Evolutionary conservation across 306 rosid genomes (phyloP).

Genomic region (Malus domestica): ASM211411v1 NC_041800.1:26064233-26064732

Average conservation of each 20-base stretch:
- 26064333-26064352: neutral
- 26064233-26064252: neutral
- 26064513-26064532: constrained; percentile 25
- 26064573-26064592: neutral
- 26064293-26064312: neutral
- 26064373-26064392: neutral
- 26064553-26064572: constrained; percentile 39
- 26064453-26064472: neutral
- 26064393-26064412: neutral
- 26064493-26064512: constrained; percentile 28
- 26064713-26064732: constrained; percentile 73
- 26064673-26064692: constrained; percentile 39
- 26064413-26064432: neutral
- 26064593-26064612: neutral
- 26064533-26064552: constrained; percentile 25
- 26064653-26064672: constrained; percentile 40
- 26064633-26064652: constrained; percentile 16
- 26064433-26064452: neutral
- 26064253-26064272: neutral
- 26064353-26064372: neutral
- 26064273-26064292: neutral
- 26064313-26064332: neutral
- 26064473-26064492: constrained; percentile 25
- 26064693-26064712: constrained; percentile 23
- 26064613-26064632: neutral